Evolutionary conservation across 176 grass and related monocot genomes (phyloP), one percentile per base, ranked within the genome.

Genomic region (Tillandsia fasciculata): DNA sequence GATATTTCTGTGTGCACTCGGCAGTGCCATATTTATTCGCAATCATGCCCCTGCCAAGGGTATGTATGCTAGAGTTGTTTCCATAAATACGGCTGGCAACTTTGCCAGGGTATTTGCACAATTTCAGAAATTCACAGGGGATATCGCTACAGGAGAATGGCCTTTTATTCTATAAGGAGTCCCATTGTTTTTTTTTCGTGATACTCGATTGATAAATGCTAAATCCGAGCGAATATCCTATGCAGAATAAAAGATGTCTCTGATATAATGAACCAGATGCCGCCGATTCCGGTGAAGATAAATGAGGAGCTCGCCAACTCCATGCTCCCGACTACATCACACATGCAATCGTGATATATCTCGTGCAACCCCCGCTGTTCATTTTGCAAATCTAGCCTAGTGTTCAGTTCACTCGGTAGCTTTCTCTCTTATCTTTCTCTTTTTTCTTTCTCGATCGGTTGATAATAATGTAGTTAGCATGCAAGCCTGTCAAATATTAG

Each of bases 181-280:
- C 17, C 8, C 10, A 50, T 17, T 20, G 33, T 49, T 69, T 69
- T 10, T n/a, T 50, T n/a, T 10, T 7, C 66, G 8, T 49, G 8
- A 68, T 9, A n/a, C 9, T 18, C 7, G 48, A n/a, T 48, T 50
- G n/a, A 33, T 2, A 54, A 27, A 53, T 54, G 15, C 24, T 72
- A 42, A 72, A 42, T 15, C 26, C 47, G 51, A 58, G 51, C 1
- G 18, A 51, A 77, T 59, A 52, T 79, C 11, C 57, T 64, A 71
- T 99, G 79, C 84, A 99, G 95, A 72, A 90, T 90, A 74, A 93
- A 67, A 57, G 95, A 99, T 80, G 77, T 84, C 26, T 87, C 95
- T 20, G 95, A 99, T 8, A 90, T 94, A 86, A 99, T 99, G 90
- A 99, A 94, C 84, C 95, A 99, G 82, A 99, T 99, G 95, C 95